Conservation (phyloP, 2,329 filamentous ascomycete species). For the Bipolaris victoriae region DNA sequence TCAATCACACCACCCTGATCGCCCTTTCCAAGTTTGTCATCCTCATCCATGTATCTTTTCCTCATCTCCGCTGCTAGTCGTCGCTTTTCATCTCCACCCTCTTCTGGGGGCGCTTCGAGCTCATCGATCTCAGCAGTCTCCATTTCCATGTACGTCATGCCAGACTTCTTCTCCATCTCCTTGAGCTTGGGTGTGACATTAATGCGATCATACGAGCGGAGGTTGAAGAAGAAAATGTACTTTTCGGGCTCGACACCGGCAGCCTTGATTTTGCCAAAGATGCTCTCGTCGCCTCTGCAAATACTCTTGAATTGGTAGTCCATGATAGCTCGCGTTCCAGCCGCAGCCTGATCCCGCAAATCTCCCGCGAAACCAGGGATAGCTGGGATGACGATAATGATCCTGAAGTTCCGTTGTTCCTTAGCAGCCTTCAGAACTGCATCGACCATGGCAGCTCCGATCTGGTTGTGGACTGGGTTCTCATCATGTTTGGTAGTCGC, state of each 20-base stretch:
- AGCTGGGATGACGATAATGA: conserved; percentile 89
- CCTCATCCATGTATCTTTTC: conserved; percentile 53
- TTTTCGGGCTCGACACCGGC: conserved; percentile 77
- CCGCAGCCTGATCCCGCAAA: conserved; percentile 79
- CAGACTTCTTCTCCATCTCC: conserved; percentile 79
- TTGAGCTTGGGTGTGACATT: conserved; percentile 78
- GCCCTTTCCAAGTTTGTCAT: conserved; percentile 49
- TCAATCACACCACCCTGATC: conserved; percentile 54
- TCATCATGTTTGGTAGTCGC: conserved; percentile 85
- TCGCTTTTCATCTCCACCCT: conserved; percentile 47
- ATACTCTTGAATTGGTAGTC: conserved; percentile 99
- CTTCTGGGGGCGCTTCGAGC: conserved; percentile 66
- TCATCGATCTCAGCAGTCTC: conserved; percentile 89
- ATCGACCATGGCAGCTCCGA: conserved; percentile 89
- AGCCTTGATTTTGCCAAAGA: conserved; percentile 76
- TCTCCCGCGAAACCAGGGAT: conserved; percentile 96
- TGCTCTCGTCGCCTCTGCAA: conserved; percentile 87
- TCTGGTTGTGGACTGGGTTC: conserved; percentile 81
- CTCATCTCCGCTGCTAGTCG: conserved; percentile 55
- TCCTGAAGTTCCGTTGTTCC: conserved; percentile 83
- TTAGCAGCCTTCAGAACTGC: conserved; percentile 81
- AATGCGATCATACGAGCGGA: conserved; percentile 89
- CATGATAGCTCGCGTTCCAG: conserved; percentile 90
- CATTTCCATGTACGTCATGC: conserved; percentile 82
- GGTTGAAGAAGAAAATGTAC: conserved; percentile 92